phyloP scores from a whole-genome alignment of 108 stramenopile species.

The Fragilaria radians region DNA sequence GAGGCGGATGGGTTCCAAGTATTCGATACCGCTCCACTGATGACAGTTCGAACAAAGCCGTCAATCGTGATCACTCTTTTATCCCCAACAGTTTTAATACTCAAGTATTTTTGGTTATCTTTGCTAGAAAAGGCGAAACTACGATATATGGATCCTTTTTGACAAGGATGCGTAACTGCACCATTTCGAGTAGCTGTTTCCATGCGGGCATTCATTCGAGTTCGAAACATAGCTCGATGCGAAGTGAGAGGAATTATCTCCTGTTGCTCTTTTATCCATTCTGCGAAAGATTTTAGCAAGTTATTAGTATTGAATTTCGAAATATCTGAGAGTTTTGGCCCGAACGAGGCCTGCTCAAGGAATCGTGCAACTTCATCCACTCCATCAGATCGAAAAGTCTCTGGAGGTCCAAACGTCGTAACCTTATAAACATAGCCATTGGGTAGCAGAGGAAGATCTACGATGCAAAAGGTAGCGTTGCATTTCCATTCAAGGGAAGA shows the following conservation, averaged over 20 bases:
- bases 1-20: too few species aligned
- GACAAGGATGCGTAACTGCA: slow-evolving; percentile 20
- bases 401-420: slow-evolving; percentile 1
- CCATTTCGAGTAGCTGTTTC: slow-evolving; percentile 15
- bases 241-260: neutral
- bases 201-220: slow-evolving; percentile 2
- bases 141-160: slow-evolving; percentile 23
- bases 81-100: neutral
- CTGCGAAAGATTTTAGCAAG: neutral
- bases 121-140: neutral
- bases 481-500: neutral
- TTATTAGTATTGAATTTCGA: too few species aligned
- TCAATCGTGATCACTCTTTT: too few species aligned
- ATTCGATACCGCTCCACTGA: too few species aligned
- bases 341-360: slow-evolving; percentile 59
- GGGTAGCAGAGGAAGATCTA: neutral
- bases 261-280: neutral
- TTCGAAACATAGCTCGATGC: neutral
- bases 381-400: neutral
- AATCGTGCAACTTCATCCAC: slow-evolving; percentile 34
- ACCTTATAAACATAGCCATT: slow-evolving; percentile 3
- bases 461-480: neutral
- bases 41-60: too few species aligned
- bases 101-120: neutral
- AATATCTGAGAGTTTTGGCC: too few species aligned